These are phyloP conservation scores for Botrytis elliptica DNA, from an alignment of 2,329 filamentous ascomycete genomes.

Conservation along the genomic window DNA sequence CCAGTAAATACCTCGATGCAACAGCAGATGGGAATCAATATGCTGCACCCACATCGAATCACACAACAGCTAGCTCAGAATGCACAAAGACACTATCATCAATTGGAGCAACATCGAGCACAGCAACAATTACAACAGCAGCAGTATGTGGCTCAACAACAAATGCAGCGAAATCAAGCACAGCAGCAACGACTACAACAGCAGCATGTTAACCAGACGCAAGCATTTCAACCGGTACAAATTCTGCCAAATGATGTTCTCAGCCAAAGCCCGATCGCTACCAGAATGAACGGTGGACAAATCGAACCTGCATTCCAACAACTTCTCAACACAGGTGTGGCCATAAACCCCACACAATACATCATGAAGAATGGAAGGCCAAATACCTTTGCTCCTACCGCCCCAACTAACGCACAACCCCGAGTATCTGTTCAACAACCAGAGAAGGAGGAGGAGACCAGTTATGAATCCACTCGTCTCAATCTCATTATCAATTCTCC, in stretches of 20 bases:
- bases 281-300: neutral
- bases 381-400: neutral
- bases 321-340: neutral
- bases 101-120: neutral
- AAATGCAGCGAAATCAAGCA: neutral
- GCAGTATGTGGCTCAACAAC: neutral
- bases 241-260: neutral
- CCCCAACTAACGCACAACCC: constrained; percentile 75
- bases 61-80: neutral
- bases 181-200: neutral
- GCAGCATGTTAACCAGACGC: neutral
- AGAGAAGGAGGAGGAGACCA: constrained; percentile 57
- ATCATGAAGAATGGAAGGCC: neutral
- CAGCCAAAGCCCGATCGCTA: neutral
- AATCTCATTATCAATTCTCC: constrained; percentile 49
- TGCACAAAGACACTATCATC: neutral
- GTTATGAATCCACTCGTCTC: constrained; percentile 41
- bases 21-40: neutral
- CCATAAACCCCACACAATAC: neutral
- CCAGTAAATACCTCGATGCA: neutral
- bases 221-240: neutral
- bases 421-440: constrained; percentile 73
- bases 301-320: neutral
- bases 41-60: neutral
- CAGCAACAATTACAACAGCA: neutral